Evolutionary conservation across 148 eudicot genomes (phyloP), one percentile per base, ranked within the genome.

Genomic region (Diospyros lotus): DNA sequence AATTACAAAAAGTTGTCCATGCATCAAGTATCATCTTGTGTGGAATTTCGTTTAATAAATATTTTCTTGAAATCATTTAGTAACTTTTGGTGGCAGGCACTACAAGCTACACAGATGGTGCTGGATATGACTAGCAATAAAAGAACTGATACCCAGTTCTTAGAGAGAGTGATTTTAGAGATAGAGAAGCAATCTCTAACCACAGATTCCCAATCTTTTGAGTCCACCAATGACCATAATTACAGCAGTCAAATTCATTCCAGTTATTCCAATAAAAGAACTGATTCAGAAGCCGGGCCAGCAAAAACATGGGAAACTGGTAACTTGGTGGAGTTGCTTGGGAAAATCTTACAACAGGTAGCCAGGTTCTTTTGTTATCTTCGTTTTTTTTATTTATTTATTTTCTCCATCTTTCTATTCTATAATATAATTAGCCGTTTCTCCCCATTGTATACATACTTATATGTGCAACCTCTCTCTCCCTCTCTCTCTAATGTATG

Each of bases 321-420:
- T 77, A 74, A 80, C 68, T 81, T 92, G 85, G 81, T 88, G 81
- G 92, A 92, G 78, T 63, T 80, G 51, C 84, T 95, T 80, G 99
- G 99, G 58, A 88, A 85, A 78, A 85, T 91, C 75, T 87, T 93
- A 62, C 89, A 80, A 82, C 87, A 86, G 91, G 96, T 89, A 62
- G 58, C 58, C 54, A 17, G 38, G 43, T 59, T 58, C 12, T 48
- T 66, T 50, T 2, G 1, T 41, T 28, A 64, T 44, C 52, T 58
- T 39, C 52, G 14, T 72, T 45, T 73, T 65, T 39, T 61, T 8
- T 70, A 28, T 17, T 28, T 4, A 9, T 18, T 5, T 8, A 2
- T 18, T 61, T 73, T 41, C 18, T 42, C 28, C 52, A 48, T 48
- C 52, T 48, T 8, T 48, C 8, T 48, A 48, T 28, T 28, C 28